phyloP scores from a whole-genome alignment of 306 rosid genomes.

The Begonia peltatifolia region DNA sequence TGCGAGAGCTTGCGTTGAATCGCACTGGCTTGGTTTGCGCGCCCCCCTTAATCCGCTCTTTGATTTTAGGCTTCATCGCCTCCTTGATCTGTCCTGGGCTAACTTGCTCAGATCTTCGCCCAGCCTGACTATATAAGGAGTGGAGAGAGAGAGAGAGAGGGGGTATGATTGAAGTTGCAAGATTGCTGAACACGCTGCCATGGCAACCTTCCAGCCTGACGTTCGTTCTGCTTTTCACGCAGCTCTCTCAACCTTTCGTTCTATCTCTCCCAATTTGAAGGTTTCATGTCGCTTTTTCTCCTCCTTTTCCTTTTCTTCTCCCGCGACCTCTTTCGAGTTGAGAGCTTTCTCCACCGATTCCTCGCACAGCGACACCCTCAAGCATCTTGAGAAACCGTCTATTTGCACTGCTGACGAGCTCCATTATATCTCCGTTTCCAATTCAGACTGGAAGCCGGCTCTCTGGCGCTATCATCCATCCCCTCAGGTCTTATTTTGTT shows the following conservation, averaged over 20 bases:
- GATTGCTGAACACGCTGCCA: constrained; percentile 1
- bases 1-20: too few relatives aligned
- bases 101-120: too few relatives aligned
- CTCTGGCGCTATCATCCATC: constrained; percentile 92
- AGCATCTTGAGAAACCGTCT: constrained; percentile 54
- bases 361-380: constrained; percentile 12
- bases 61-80: too few relatives aligned
- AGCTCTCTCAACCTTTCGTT: constrained; percentile 31
- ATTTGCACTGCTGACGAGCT: constrained; percentile 94
- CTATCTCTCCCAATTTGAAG: constrained; percentile 9
- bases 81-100: too few relatives aligned
- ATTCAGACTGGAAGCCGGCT: constrained; percentile 82
- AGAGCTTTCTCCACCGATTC: constrained; percentile 41
- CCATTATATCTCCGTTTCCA: constrained; percentile 67
- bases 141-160: not conserved
- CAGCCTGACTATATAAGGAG: too few relatives aligned
- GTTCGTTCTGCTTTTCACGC: constrained; percentile 26
- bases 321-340: constrained; percentile 19
- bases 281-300: constrained; percentile 30
- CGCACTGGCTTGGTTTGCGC: too few relatives aligned
- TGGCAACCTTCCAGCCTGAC: constrained; percentile 57
- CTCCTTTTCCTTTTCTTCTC: constrained; percentile 1
- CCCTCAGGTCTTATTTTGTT: constrained; percentile 31
- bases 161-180: too few relatives aligned
- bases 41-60: too few relatives aligned